Percentiles rank a stretch among this genome's conserved stretches.
Evolutionary conservation across 495 filamentous ascomycete genomes (phyloP).

Genomic region (Oidiodendron maius): DNA sequence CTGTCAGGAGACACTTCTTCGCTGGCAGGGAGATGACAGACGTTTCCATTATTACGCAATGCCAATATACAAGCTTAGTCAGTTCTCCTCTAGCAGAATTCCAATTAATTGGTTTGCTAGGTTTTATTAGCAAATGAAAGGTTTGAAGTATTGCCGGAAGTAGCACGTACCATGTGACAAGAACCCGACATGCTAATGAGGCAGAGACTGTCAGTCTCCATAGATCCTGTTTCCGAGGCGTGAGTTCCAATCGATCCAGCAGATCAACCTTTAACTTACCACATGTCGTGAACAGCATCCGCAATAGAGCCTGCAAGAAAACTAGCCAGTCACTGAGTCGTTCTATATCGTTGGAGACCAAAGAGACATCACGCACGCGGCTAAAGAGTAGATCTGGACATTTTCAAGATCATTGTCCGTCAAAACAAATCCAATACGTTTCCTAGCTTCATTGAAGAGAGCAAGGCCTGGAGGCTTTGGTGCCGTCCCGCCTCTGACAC

Average conservation of each 20-base stretch:
- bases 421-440: slow-evolving; percentile 49
- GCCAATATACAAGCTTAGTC: slow-evolving; percentile 50
- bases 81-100: slow-evolving; percentile 40
- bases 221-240: slow-evolving; percentile 37
- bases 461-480: slow-evolving; percentile 46
- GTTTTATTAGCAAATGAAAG: slow-evolving; percentile 9
- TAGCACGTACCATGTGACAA: slow-evolving; percentile 46
- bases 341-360: background rate
- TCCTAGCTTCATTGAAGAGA: no score
- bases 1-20: background rate
- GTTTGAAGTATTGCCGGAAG: background rate
- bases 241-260: slow-evolving; percentile 7
- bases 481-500: slow-evolving; percentile 43
- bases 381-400: slow-evolving; percentile 51
- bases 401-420: slow-evolving; percentile 50
- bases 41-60: slow-evolving; percentile 54
- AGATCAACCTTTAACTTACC: slow-evolving; percentile 25
- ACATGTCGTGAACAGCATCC: no score
- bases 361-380: no score
- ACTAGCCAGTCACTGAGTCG: background rate
- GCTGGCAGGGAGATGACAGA: slow-evolving; percentile 19
- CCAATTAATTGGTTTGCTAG: slow-evolving; percentile 39
- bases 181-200: slow-evolving; percentile 46
- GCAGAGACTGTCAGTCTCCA: slow-evolving; percentile 54
- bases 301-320: no score